phyloP scores from a whole-genome alignment of 169 alveolate species.

The Toxoplasma gondii region DNA sequence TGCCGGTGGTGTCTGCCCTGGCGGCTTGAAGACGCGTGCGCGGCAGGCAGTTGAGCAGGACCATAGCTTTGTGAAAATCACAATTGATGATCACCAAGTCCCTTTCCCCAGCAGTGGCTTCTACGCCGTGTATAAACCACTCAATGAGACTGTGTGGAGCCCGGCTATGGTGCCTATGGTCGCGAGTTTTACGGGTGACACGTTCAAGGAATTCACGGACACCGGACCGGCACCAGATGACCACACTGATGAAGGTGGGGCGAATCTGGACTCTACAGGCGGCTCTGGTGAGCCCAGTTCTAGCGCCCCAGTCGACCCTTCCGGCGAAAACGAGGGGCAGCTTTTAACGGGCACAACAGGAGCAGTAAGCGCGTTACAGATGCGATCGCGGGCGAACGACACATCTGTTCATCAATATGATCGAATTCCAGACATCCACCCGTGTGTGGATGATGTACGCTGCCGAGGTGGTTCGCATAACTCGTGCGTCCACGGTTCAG shows the following conservation, averaged over 20 bases:
- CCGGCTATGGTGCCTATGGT: conserved; percentile 2
- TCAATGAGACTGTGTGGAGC: neutral
- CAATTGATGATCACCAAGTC: conserved; percentile 60
- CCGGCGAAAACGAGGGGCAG: neutral
- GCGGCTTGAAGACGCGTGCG: conserved; percentile 63
- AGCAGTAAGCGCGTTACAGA: neutral
- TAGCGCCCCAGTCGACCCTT: neutral
- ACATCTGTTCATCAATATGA: conserved; percentile 19
- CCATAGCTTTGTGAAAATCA: conserved; percentile 59
- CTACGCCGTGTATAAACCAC: conserved; percentile 60
- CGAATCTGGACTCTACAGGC: neutral
- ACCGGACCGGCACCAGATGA: neutral
- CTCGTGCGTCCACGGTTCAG: conserved; percentile 65
- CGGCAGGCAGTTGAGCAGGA: conserved; percentile 55
- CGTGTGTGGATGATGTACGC: conserved; percentile 64
- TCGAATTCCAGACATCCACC: conserved; percentile 67
- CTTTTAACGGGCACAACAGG: neutral
- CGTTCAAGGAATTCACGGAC: neutral
- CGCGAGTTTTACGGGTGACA: conserved; percentile 16
- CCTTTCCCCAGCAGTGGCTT: conserved; percentile 70
- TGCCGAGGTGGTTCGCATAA: conserved; percentile 68
- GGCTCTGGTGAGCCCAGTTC: neutral
- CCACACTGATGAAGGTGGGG: too few species aligned
- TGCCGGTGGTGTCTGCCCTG: conserved; percentile 70
- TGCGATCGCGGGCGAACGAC: neutral